phyloP scores from a whole-genome alignment of 1,284 basidiomycete genomes.

The Lentinula novae-zelandiae region DNA sequence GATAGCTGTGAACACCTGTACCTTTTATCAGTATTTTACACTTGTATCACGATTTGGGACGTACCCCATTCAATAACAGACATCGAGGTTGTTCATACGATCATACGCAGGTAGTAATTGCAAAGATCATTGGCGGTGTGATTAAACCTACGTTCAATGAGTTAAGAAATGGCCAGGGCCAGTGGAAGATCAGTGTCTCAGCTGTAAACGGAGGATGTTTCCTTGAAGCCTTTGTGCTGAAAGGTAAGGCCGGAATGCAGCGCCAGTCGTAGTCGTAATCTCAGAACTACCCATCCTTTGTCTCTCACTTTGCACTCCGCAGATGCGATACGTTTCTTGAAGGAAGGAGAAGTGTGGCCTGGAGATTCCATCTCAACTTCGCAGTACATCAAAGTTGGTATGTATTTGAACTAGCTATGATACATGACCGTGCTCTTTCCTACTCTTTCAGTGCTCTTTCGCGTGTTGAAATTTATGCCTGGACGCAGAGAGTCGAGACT shows the following conservation, averaged over 20 bases:
- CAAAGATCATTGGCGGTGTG: constrained; percentile 80
- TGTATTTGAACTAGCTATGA: neutral
- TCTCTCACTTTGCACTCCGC: constrained; percentile 32
- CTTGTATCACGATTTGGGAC: constrained; percentile 16
- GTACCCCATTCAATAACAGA: constrained; percentile 74
- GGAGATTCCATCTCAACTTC: neutral
- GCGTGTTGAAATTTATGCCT: no score
- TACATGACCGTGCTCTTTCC: no score
- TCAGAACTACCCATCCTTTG: constrained; percentile 68
- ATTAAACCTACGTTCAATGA: constrained; percentile 38
- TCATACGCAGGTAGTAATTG: constrained; percentile 64
- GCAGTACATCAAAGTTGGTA: neutral
- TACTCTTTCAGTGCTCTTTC: no score
- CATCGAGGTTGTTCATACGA: constrained; percentile 65
- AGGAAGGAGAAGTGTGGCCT: no score
- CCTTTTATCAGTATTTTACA: neutral
- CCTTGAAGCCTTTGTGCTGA: constrained; percentile 28
- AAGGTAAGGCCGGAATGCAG: constrained; percentile 63
- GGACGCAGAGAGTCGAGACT: no score
- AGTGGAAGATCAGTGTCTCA: constrained; percentile 69
- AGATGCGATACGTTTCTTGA: neutral
- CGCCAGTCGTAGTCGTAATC: constrained; percentile 77
- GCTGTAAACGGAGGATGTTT: constrained; percentile 64
- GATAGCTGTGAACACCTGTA: constrained; percentile 56
- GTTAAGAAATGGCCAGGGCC: constrained; percentile 53